These are phyloP conservation scores for Fagopyrum esculentum DNA, from an alignment of 148 eudicot genomes.

Conservation along the genomic window DNA sequence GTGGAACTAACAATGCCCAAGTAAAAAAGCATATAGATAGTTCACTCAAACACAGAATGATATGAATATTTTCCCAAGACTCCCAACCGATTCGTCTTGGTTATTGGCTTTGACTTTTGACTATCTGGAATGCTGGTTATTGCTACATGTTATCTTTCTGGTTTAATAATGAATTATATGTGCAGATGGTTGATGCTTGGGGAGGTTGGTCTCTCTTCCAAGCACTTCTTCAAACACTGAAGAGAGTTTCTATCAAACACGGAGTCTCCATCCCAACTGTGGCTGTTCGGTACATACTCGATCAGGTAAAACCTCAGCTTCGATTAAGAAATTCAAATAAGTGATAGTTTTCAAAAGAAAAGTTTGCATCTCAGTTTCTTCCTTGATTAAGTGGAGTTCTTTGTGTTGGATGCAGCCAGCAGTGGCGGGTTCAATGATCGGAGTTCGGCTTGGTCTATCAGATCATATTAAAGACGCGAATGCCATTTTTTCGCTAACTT, in stretches of 20 bases:
- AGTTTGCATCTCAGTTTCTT: not conserved
- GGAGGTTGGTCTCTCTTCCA: slow-evolving; percentile 98
- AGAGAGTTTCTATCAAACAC: slow-evolving; percentile 61
- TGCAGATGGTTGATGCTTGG: slow-evolving; percentile 99
- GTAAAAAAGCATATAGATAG: not conserved
- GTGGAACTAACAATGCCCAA: not conserved
- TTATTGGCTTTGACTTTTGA: not conserved
- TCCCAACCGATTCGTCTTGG: not conserved
- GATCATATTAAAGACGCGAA: slow-evolving; percentile 69
- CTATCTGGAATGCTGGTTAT: not conserved
- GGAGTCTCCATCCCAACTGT: slow-evolving; percentile 87
- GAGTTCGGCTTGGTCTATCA: slow-evolving; percentile 84
- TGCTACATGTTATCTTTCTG: not conserved
- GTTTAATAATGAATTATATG: not conserved
- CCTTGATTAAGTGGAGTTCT: not conserved
- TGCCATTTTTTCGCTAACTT: slow-evolving; percentile 68
- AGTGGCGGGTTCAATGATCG: slow-evolving; percentile 96
- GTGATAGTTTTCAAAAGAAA: not conserved
- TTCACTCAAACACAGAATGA: not conserved
- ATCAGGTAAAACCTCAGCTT: slow-evolving; percentile 51
- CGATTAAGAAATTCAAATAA: not conserved
- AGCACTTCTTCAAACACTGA: slow-evolving; percentile 62
- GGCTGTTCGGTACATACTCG: slow-evolving; percentile 72
- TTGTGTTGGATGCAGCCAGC: slow-evolving; percentile 48
- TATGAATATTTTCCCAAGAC: not conserved